phyloP scores from a whole-genome alignment of 768 basidiomycete species.

The Gymnopilus junonius region DNA sequence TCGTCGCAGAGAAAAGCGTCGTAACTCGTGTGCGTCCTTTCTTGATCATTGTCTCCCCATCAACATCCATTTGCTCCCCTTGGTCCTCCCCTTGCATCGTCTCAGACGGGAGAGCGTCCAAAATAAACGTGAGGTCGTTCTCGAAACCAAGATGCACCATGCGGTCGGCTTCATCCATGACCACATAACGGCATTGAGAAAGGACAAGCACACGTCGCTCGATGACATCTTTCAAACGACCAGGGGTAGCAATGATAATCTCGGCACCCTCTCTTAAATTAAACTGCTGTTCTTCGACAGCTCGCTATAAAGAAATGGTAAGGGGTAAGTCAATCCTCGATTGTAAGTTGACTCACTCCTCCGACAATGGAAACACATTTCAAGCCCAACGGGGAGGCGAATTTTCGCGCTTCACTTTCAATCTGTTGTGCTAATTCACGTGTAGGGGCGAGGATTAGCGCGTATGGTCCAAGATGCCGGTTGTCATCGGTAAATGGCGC shows the following conservation, averaged over 20 bases:
- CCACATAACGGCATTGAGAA: constrained; percentile 96
- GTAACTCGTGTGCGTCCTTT: constrained; percentile 90
- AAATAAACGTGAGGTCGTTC: constrained; percentile 89
- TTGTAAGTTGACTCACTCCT: constrained; percentile 62
- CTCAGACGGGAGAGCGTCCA: constrained; percentile 89
- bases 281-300: constrained; percentile 98
- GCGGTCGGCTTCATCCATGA: constrained; percentile 99
- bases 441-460: constrained; percentile 94
- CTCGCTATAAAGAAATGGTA: constrained; percentile 51
- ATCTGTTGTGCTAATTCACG: constrained; percentile 99
- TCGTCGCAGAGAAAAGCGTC: constrained; percentile 96
- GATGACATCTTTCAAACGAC: constrained; percentile 96
- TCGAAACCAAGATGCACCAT: constrained; percentile 99
- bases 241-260: constrained; percentile 98
- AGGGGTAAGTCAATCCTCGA: not conserved
- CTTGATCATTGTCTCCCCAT: constrained; percentile 67
- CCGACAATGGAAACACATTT: constrained; percentile 98
- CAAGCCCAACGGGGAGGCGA: constrained; percentile 88
- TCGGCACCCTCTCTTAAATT: constrained; percentile 98
- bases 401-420: constrained; percentile 90
- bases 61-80: constrained; percentile 78
- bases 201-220: constrained; percentile 95
- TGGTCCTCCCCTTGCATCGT: constrained; percentile 87
- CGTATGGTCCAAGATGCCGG: constrained; percentile 91
- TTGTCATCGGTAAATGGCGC: constrained; percentile 91